These are phyloP conservation scores for Metarhizium sp. DNA, from an alignment of 2,329 filamentous ascomycete genomes.

Conservation along the genomic window DNA sequence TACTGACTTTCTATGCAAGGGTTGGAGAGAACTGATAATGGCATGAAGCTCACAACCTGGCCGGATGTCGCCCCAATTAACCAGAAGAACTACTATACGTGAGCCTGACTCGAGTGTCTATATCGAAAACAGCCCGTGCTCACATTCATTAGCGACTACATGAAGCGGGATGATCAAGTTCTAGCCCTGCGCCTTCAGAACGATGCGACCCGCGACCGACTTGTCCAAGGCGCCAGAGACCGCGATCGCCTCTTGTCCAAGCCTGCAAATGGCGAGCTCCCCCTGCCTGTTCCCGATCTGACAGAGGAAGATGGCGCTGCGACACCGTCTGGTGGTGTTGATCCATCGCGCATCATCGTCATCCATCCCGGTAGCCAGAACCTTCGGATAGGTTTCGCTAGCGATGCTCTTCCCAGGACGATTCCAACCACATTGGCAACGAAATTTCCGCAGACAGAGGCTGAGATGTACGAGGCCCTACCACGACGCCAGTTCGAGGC, in stretches of 20 bases:
- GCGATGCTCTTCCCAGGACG: conserved; percentile 87
- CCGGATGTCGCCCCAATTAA: conserved; percentile 90
- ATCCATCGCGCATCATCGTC: conserved; percentile 85
- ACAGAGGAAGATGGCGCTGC: conserved; percentile 47
- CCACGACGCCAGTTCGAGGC: conserved; percentile 61
- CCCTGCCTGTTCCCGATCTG: conserved; percentile 50
- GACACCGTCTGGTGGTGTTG: conserved; percentile 49
- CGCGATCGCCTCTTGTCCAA: conserved; percentile 77
- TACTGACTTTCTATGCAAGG: conserved; percentile 41
- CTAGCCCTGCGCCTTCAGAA: conserved; percentile 80
- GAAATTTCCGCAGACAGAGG: conserved; percentile 68
- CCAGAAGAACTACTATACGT: conserved; percentile 99
- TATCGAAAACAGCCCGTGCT: background rate
- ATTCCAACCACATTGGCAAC: conserved; percentile 88
- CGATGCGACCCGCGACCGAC: conserved; percentile 74
- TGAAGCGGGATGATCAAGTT: conserved; percentile 96
- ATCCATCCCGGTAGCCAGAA: conserved; percentile 96
- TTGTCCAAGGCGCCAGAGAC: conserved; percentile 81
- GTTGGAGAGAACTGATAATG: conserved; percentile 94
- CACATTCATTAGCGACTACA: conserved; percentile 63
- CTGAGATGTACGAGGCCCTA: conserved; percentile 71
- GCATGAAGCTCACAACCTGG: conserved; percentile 93
- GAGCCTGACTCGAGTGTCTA: conserved; percentile 24
- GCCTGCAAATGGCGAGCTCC: conserved; percentile 57
- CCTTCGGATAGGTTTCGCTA: conserved; percentile 87